Evolutionary conservation across 2,329 filamentous ascomycete genomes (phyloP).

Genomic region (Fusarium tricinctum): DNA sequence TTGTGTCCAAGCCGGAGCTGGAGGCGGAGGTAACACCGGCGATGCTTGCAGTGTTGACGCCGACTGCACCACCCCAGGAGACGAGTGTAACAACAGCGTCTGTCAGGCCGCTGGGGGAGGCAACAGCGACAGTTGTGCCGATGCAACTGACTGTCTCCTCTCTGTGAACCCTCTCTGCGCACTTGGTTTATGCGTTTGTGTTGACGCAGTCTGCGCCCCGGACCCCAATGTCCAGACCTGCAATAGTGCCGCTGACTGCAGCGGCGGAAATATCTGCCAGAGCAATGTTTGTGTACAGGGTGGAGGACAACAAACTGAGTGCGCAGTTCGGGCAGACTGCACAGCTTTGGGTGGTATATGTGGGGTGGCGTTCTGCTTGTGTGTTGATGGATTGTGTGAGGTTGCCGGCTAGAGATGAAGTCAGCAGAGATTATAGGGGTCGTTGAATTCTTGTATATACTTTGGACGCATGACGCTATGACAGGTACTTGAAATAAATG

Average conservation of each 20-base stretch:
- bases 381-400: neutral
- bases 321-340: slow-evolving; percentile 1
- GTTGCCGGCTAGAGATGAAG: neutral
- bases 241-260: neutral
- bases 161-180: slow-evolving; percentile 16
- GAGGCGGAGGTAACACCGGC: no score
- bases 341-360: neutral
- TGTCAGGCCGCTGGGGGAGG: neutral
- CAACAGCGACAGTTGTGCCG: neutral
- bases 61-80: neutral
- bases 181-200: slow-evolving; percentile 28
- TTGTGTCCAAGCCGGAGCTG: no score
- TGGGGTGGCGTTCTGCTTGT: slow-evolving; percentile 1
- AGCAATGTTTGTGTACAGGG: slow-evolving; percentile 1
- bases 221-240: neutral
- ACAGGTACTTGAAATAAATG: no score
- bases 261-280: slow-evolving; percentile 3
- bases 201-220: slow-evolving; percentile 10
- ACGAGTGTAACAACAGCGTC: neutral
- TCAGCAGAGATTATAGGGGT: no score
- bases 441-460: neutral
- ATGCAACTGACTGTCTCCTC: neutral
- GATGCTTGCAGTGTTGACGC: no score
- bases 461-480: neutral
- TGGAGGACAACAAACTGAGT: neutral